Evolutionary conservation across 495 filamentous ascomycete genomes (phyloP), one percentile per base, ranked within the genome.

Genomic region (Penicillium ucsense): DNA sequence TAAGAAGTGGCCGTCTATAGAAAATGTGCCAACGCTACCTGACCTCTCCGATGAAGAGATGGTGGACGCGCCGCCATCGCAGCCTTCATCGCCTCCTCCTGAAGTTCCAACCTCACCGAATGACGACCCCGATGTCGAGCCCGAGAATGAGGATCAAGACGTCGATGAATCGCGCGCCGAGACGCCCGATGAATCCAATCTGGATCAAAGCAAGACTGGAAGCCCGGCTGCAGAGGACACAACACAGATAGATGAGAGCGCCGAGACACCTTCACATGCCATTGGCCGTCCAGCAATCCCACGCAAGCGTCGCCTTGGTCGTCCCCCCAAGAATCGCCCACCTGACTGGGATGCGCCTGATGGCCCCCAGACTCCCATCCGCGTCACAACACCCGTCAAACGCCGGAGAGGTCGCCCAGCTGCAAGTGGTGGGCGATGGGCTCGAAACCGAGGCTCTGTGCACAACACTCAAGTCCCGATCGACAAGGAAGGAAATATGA

Each of bases 401-500:
- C 49, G 78, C 80, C 50, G 88, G 35, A 76, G 89, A 36, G 85
- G 89, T 49, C 75, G 84, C 45, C 75, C 70, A 44, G 80, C 80
- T 47, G 74, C 80, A 8, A 85, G 86, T 47, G 87, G 87, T 4
- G 80, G 81, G 36, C 70, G 83, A 46, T 84, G 83, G 69, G 71
- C 74, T 33, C 79, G 83, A 41, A 62, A 69, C 33, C 78, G 86
- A 43, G 86, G 84, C 3, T 82, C 87, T 12, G 82, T 78, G 8
- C 86, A 92, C 55, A 68, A 80, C 12, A 86, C 83, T 0, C 80
- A 89, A 49, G 86, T 95, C 31, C 83, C 88, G 1, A 79, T 95
- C 47, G 92, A 97, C 66, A 95, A 95, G 59, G 90, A 96, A 56
- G 92, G 92, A 28, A 95, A 89, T 43, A 84, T 86, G 68, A 80